These are phyloP conservation scores for Auricularia cornea DNA, from an alignment of 768 basidiomycete genomes.

Conservation along the genomic window DNA sequence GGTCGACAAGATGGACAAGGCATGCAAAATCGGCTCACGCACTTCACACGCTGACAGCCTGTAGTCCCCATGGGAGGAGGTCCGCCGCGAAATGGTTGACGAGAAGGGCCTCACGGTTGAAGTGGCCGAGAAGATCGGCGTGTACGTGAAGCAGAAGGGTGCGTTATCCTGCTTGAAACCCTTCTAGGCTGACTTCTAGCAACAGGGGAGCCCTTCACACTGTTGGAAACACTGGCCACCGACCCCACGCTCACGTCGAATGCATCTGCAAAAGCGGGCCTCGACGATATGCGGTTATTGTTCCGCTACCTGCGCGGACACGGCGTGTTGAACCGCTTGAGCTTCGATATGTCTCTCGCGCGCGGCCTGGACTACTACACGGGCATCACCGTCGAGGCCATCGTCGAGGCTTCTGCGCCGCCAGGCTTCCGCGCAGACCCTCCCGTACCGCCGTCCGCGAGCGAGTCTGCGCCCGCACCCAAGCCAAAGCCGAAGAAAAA, in stretches of 20 bases:
- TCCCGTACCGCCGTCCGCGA: conserved; percentile 34
- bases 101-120: conserved; percentile 82
- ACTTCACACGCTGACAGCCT: no score
- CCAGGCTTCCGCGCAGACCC: conserved; percentile 61
- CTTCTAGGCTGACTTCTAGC: background rate
- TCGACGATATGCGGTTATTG: conserved; percentile 78
- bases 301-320: conserved; percentile 80
- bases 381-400: conserved; percentile 95
- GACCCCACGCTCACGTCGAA: conserved; percentile 63
- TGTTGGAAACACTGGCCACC: conserved; percentile 60
- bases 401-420: conserved; percentile 88
- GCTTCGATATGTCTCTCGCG: conserved; percentile 95
- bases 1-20: conserved; percentile 98
- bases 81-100: conserved; percentile 92
- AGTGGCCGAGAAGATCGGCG: conserved; percentile 89
- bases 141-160: conserved; percentile 96
- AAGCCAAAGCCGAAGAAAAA: conserved; percentile 30
- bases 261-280: conserved; percentile 66
- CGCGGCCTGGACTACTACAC: conserved; percentile 98
- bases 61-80: conserved; percentile 85
- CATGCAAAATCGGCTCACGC: conserved; percentile 25
- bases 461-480: conserved; percentile 22
- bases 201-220: conserved; percentile 58
- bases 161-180: conserved; percentile 5
- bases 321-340: conserved; percentile 77